Evolutionary conservation across 371 early-diverging fungal genomes (phyloP).

Genomic region (Rhizoclosmatium hyalinum): DNA sequence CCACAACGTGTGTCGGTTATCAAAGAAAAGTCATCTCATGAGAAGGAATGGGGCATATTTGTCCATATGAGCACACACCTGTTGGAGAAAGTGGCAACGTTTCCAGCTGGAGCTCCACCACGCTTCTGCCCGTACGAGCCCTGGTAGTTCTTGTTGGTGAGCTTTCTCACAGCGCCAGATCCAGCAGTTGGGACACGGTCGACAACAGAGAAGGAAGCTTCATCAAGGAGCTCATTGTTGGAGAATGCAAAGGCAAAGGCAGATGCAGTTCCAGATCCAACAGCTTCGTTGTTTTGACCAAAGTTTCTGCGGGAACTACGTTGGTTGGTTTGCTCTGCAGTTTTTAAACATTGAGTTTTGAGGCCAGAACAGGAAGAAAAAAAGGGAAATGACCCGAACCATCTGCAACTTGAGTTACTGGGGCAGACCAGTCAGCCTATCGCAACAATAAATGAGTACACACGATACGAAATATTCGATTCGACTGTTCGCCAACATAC

Average conservation of each 20-base stretch:
- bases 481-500: constrained; percentile 80
- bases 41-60: background rate
- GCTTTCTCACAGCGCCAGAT: constrained; percentile 32
- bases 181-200: constrained; percentile 78
- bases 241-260: constrained; percentile 87
- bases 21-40: background rate
- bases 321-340: constrained; percentile 7
- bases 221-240: constrained; percentile 78
- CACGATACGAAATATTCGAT: background rate
- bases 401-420: constrained; percentile 5
- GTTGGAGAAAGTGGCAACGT: constrained; percentile 20
- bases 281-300: constrained; percentile 67
- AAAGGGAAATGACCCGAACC: background rate
- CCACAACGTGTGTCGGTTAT: constrained; percentile 1
- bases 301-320: constrained; percentile 25
- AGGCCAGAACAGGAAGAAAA: background rate
- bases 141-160: constrained; percentile 17
- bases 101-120: constrained; percentile 18
- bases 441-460: background rate
- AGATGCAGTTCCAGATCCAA: constrained; percentile 84
- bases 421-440: constrained; percentile 20
- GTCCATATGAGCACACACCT: constrained; percentile 1
- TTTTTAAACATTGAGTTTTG: constrained; percentile 20
- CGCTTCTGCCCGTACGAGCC: constrained; percentile 19
- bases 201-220: constrained; percentile 94